Base-by-base conservation (phyloP, 768 basidiomycete genomes). In the Filobasidium wieringae region DNA sequence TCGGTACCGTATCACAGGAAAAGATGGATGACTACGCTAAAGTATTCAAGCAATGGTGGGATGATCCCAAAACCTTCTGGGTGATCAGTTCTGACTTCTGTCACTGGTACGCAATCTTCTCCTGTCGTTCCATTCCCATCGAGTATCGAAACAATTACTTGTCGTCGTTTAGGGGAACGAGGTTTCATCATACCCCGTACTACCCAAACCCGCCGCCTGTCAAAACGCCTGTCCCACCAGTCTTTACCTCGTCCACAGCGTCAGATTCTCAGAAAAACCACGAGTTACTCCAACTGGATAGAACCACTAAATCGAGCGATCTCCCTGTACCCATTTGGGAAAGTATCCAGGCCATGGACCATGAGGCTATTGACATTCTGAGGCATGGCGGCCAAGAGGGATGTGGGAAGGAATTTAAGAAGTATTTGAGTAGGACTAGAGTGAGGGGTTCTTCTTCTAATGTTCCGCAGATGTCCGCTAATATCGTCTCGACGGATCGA, bases 61-160 rank as follows among this genome's bases (percentile, higher is more conserved):
- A 80, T 2, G 77, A 82, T 60, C 81, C 84, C 1, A 83, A 85
- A 59, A 96, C 90, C 0, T 78, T 97, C 60, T 90, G 84, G 66
- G 84, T 97, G 41, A 80, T 95, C 52, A 96, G 92, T 4, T 88
- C 87, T 58, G 95, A 99, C 73, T 99, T 99, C 71, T 97, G 95
- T 69, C 95, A 99, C 72, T 99, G 95, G 92, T 91, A 55, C 61
- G 81, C 15, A n/a, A n/a, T n/a, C n/a, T n/a, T n/a, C n/a, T n/a
- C n/a, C n/a, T n/a, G n/a, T n/a, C n/a, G 36, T 52, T 51, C 51
- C n/a, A 53, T 51, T 53, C 34, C 47, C 31, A 22, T 26, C 36
- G 45, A 14, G n/a, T n/a, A n/a, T n/a, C n/a, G n/a, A n/a, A n/a
- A n/a, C n/a, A n/a, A 29, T 2, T 17, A 6, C 2, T 59, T n/a